Percentiles rank a stretch among this genome's conserved stretches.
phyloP scores from a whole-genome alignment of 139 green algal genomes.

The Chlamydomonas incerta region DNA sequence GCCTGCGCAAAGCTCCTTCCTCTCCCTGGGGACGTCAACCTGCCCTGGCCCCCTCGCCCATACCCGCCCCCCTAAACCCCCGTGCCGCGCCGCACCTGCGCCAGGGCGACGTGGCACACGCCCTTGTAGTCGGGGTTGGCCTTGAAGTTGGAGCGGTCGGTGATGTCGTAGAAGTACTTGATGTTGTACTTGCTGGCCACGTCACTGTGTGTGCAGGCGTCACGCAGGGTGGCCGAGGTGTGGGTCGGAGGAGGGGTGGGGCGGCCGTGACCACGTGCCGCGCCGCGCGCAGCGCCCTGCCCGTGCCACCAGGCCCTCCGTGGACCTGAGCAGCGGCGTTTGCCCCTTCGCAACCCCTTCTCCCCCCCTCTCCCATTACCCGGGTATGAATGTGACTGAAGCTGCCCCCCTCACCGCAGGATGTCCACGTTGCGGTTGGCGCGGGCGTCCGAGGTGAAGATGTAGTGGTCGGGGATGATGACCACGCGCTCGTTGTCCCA shows the following conservation, averaged over 20 bases:
- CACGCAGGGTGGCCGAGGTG: too few relatives aligned
- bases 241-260: too few relatives aligned
- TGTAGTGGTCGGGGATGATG: conserved; percentile 98
- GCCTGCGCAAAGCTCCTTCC: too few relatives aligned
- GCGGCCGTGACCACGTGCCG: too few relatives aligned
- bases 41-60: not conserved
- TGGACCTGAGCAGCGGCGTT: too few relatives aligned
- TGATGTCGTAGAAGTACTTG: conserved; percentile 99
- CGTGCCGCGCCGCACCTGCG: conserved; percentile 85
- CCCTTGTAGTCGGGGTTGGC: conserved; percentile 99
- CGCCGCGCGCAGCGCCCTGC: too few relatives aligned
- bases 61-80: too few relatives aligned
- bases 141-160: conserved; percentile 88
- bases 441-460: conserved; percentile 93
- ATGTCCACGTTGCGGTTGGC: conserved; percentile 98
- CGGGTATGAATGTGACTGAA: too few relatives aligned
- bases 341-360: too few relatives aligned
- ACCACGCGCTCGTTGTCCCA: conserved; percentile 94
- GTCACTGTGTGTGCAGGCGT: conserved; percentile 65
- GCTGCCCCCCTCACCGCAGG: conserved; percentile 59
- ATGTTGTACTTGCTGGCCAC: conserved; percentile 91
- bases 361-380: too few relatives aligned
- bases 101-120: conserved; percentile 94
- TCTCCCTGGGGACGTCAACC: too few relatives aligned
- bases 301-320: too few relatives aligned